A percentile compares a stretch with the other conserved stretches of the same genome.
Conservation (phyloP, 306 rosid species). For the Cucumis cinereus region DNA sequence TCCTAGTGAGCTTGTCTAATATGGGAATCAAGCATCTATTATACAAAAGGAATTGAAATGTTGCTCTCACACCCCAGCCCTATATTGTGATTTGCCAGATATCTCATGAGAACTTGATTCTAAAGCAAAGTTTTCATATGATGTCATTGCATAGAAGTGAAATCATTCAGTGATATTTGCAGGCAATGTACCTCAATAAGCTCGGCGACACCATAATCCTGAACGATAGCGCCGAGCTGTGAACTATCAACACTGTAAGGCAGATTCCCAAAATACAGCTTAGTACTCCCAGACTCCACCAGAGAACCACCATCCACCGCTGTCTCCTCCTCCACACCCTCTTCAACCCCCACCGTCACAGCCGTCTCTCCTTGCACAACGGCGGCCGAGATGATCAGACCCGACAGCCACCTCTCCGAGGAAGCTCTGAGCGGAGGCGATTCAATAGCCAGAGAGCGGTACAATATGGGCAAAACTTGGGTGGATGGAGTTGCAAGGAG, state of each 20-base stretch:
- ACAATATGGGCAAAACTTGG: constrained; percentile 19
- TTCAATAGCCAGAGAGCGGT: constrained; percentile 21
- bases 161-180: background rate
- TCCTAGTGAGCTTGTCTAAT: background rate
- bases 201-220: constrained; percentile 69
- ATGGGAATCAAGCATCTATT: background rate
- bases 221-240: constrained; percentile 80
- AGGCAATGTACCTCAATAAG: constrained; percentile 54
- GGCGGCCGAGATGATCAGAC: constrained; percentile 32
- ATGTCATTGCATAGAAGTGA: background rate
- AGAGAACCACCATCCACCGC: constrained; percentile 25
- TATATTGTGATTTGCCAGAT: background rate
- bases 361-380: constrained; percentile 52
- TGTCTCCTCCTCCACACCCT: constrained; percentile 9
- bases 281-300: constrained; percentile 28
- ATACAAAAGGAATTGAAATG: background rate
- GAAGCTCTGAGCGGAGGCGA: constrained; percentile 19
- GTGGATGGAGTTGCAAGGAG: constrained; percentile 24
- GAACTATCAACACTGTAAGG: constrained; percentile 94
- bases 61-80: background rate
- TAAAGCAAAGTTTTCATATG: background rate
- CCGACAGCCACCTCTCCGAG: constrained; percentile 24
- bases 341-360: constrained; percentile 25
- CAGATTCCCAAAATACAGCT: constrained; percentile 92
- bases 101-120: background rate